Percentiles rank a stretch among this genome's conserved stretches.
phyloP scores from a whole-genome alignment of 2,329 filamentous ascomycete genomes.

The Neobulgaria alba region DNA sequence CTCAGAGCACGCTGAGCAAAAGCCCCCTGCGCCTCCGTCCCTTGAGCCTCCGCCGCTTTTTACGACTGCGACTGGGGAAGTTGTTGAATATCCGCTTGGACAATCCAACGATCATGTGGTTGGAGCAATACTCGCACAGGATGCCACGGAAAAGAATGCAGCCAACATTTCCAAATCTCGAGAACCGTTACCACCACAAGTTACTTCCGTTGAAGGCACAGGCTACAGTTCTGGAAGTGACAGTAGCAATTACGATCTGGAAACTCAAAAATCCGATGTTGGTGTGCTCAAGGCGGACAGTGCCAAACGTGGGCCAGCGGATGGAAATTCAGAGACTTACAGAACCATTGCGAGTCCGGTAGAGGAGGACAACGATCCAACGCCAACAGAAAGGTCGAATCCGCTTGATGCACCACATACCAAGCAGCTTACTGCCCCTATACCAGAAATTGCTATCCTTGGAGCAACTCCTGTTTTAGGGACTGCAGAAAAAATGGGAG shows the following conservation, averaged over 20 bases:
- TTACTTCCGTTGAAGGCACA: conserved; percentile 58
- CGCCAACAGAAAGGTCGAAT: conserved; percentile 1
- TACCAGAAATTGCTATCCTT: conserved; percentile 38
- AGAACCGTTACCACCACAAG: conserved; percentile 61
- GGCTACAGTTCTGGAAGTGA: conserved; percentile 55
- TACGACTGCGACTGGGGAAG: conserved; percentile 16
- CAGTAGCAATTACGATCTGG: conserved; percentile 34
- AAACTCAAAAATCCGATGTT: conserved; percentile 21
- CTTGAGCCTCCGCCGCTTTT: conserved; percentile 23
- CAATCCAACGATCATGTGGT: conserved; percentile 52
- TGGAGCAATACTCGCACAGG: conserved; percentile 46
- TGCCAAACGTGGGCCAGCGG: conserved; percentile 14
- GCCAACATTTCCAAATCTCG: conserved; percentile 49
- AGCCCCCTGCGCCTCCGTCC: conserved; percentile 9
- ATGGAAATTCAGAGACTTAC: conserved; percentile 10
- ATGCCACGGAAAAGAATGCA: conserved; percentile 43
- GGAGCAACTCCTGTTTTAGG: conserved; percentile 38
- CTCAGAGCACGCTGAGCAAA: conserved; percentile 30
- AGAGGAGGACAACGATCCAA: background rate
- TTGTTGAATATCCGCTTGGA: conserved; percentile 18
- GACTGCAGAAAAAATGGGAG: conserved; percentile 26
- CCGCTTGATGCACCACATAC: conserved; percentile 1
- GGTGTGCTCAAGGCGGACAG: conserved; percentile 10
- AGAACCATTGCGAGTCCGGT: conserved; percentile 9
- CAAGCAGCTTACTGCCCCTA: conserved; percentile 10